Evolutionary conservation across 1,139 yeast genomes (phyloP).

Genomic region (Kodamaea anthophila): DNA sequence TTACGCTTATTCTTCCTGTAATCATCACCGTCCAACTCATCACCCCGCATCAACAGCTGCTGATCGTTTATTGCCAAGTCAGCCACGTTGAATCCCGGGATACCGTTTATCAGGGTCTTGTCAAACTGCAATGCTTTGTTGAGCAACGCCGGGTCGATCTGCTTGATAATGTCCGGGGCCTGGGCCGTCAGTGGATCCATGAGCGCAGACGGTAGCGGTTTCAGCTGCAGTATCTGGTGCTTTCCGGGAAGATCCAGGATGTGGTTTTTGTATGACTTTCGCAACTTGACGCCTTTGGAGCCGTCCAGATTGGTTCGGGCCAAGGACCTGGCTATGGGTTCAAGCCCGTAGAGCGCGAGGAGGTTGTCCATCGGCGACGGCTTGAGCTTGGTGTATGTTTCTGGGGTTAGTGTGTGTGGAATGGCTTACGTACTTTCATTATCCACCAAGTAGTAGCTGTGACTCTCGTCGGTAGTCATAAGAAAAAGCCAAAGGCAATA

Average conservation of each 20-base stretch:
- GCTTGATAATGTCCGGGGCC: constrained; percentile 40
- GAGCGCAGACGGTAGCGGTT: constrained; percentile 49
- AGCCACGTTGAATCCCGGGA: constrained; percentile 71
- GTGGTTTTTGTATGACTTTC: constrained; percentile 92
- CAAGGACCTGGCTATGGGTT: constrained; percentile 65
- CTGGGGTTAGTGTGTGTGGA: constrained; percentile 12
- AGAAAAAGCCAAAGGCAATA: too few species aligned
- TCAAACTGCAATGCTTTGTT: constrained; percentile 54
- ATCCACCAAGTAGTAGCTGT: constrained; percentile 19
- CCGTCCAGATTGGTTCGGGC: constrained; percentile 89
- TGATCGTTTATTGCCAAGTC: constrained; percentile 61
- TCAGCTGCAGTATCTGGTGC: constrained; percentile 53
- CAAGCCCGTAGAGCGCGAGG: constrained; percentile 60
- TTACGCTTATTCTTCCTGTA: constrained; percentile 24
- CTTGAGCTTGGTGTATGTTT: constrained; percentile 35
- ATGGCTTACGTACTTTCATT: constrained; percentile 16
- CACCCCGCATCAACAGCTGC: constrained; percentile 38
- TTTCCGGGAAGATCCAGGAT: constrained; percentile 82
- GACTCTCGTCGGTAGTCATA: constrained; percentile 8
- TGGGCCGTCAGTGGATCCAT: constrained; percentile 41
- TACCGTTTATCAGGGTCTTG: constrained; percentile 62
- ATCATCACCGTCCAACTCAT: constrained; percentile 37
- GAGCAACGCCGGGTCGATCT: constrained; percentile 46
- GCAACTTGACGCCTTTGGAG: constrained; percentile 79
- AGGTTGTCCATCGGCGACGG: constrained; percentile 77